Evolutionary conservation across 1,284 basidiomycete species (phyloP).

Genomic region (Ustilago xerochloae): DNA sequence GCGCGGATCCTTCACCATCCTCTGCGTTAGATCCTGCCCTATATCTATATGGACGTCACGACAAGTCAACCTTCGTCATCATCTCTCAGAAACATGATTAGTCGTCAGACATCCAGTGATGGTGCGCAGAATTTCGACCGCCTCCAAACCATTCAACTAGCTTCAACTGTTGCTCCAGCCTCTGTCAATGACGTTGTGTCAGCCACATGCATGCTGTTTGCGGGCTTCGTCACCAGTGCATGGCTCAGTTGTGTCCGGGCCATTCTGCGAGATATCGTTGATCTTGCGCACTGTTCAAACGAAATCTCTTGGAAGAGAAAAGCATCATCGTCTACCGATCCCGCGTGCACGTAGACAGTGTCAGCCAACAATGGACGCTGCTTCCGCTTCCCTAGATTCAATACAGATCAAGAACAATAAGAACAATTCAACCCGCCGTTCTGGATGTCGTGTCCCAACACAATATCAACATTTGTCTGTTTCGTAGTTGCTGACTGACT

Average conservation of each 20-base stretch:
- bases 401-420: background rate
- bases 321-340: too few relatives aligned
- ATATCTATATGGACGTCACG: background rate
- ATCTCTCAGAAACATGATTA: too few relatives aligned
- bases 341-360: too few relatives aligned
- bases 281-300: background rate
- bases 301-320: background rate
- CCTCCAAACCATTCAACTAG: too few relatives aligned
- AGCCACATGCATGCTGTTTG: background rate
- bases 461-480: background rate
- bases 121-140: too few relatives aligned
- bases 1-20: background rate
- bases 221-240: background rate
- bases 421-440: background rate
- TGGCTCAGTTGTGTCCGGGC: background rate
- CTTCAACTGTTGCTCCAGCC: too few relatives aligned
- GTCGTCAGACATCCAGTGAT: too few relatives aligned
- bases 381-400: background rate
- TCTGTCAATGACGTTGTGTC: too few relatives aligned
- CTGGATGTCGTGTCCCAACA: slow-evolving; percentile 8
- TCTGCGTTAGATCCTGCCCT: background rate
- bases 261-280: background rate
- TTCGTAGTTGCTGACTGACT: slow-evolving; percentile 13
- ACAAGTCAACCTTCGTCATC: too few relatives aligned
- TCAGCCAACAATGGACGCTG: too few relatives aligned